Evolutionary conservation across 768 basidiomycete species (phyloP).

Genomic region (Phlebiopsis gigantea): DNA sequence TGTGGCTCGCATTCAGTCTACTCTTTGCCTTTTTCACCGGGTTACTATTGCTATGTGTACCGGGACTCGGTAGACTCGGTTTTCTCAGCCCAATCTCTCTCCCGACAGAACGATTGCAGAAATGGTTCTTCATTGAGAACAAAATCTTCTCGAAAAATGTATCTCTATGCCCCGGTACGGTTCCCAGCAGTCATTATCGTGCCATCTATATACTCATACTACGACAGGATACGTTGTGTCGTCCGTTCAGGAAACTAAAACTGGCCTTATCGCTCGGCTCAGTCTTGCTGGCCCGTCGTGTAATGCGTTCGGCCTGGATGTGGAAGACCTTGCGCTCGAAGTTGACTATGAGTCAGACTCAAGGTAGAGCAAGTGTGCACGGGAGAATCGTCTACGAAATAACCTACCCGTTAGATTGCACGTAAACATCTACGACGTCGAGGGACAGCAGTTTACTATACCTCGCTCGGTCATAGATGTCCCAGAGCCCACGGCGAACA

Average conservation of each 20-base stretch:
- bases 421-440: slow-evolving; percentile 62
- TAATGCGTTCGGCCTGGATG: slow-evolving; percentile 60
- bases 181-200: background rate
- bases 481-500: slow-evolving; percentile 31
- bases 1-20: background rate
- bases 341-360: slow-evolving; percentile 55
- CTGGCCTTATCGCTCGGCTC: slow-evolving; percentile 51
- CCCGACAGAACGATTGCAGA: background rate
- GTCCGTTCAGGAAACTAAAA: slow-evolving; percentile 36
- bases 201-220: background rate
- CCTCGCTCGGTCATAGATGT: slow-evolving; percentile 45
- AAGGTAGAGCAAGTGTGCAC: slow-evolving; percentile 32
- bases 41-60: background rate
- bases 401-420: slow-evolving; percentile 47
- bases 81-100: background rate
- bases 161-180: slow-evolving; percentile 23
- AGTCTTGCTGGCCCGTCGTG: slow-evolving; percentile 51
- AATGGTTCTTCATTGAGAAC: slow-evolving; percentile 4
- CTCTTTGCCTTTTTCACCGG: background rate
- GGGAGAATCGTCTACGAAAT: background rate
- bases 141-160: slow-evolving; percentile 19
- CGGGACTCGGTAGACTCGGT: background rate
- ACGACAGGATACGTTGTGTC: slow-evolving; percentile 48
- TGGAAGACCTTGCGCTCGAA: slow-evolving; percentile 50
- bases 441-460: slow-evolving; percentile 57